Base-by-base conservation (phyloP, 176 grass and related monocot species). In the Zizania latifolia region DNA sequence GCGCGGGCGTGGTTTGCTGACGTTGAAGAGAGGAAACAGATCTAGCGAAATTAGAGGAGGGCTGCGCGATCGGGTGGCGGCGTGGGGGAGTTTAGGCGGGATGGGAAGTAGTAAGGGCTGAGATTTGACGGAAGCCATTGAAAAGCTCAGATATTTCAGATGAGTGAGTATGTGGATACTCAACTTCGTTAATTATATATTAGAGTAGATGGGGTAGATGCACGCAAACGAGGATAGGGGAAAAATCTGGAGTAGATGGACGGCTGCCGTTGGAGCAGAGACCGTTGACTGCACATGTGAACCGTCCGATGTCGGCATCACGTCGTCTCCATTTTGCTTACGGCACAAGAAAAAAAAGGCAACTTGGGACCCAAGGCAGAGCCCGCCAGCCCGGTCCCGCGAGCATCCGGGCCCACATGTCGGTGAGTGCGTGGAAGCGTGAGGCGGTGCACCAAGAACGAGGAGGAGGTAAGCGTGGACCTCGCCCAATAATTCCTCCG, bases 241-340 rank as follows among this genome's bases (percentile, higher is more conserved):
- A 57, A 60, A 64, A 4, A 63, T 29, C 65, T 71, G 65, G 1
- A 1, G 0, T 0, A 0, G 14, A 40, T 58, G 85, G 68, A 88
- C 80, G 86, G 33, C 71, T 57, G 71, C 4, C 13, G 17, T 16
- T 15, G 39, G 37, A 8, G 12, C 14, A 19, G 19, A 26, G 68
- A 74, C 55, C 68, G 51, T 70, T 83, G 86, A 88, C 81, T 5
- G 14, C 1, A 0, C 0, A 0, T 73, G 60, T 22, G 73, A 53
- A 62, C 80, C 86, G 75, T 79, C 69, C n/a, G 80, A 83, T 8
- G 78, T 72, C 78, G 78, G 56, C 65, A 46, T 82, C 72, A 82
- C 37, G 84, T 12, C 79, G 19, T 68, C 39, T 8, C 62, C 62
- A 70, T 75, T 70, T 84, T 48, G 44, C 86, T 80, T 88, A 69